Conservation (phyloP, 148 eudicot genomes). For the Spergularia bocconei region DNA sequence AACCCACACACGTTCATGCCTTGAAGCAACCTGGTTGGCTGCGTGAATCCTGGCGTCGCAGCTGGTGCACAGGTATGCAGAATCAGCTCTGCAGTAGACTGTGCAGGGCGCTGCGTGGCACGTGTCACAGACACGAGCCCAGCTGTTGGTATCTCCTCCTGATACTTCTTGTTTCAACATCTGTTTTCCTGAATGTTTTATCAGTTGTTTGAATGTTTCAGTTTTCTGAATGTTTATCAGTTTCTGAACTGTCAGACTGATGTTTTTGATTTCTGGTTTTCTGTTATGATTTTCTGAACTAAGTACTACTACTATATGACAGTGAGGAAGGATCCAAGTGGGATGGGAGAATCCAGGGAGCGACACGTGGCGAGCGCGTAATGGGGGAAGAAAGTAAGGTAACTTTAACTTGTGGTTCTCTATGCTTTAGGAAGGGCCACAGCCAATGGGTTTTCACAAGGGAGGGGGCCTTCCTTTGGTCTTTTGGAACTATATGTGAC, state of each 20-base stretch:
- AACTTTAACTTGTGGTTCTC: constrained; percentile 53
- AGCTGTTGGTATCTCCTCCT: constrained; percentile 26
- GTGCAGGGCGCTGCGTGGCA: constrained; percentile 57
- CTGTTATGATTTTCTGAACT: constrained; percentile 14
- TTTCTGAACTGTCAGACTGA: background rate
- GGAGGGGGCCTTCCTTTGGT: constrained; percentile 21
- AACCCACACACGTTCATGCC: constrained; percentile 67
- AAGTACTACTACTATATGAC: constrained; percentile 10
- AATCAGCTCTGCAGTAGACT: constrained; percentile 60
- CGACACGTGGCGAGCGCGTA: constrained; percentile 52
- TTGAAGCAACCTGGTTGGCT: constrained; percentile 38
- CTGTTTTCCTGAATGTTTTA: background rate
- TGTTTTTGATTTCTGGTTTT: constrained; percentile 4
- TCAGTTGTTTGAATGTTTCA: too few relatives aligned
- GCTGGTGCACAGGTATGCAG: constrained; percentile 55
- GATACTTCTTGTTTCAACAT: constrained; percentile 57
- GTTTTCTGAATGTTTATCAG: background rate
- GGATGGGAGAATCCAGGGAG: constrained; percentile 37
- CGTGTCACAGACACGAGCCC: constrained; percentile 59
- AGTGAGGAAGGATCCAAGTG: constrained; percentile 29
- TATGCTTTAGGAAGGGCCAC: constrained; percentile 24
- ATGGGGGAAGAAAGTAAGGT: constrained; percentile 40
- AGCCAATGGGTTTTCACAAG: constrained; percentile 16
- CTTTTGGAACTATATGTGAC: constrained; percentile 28
- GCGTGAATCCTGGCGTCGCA: constrained; percentile 64